phyloP scores from a whole-genome alignment of 2,329 filamentous ascomycete genomes.

The Nigrospora sphaerica region DNA sequence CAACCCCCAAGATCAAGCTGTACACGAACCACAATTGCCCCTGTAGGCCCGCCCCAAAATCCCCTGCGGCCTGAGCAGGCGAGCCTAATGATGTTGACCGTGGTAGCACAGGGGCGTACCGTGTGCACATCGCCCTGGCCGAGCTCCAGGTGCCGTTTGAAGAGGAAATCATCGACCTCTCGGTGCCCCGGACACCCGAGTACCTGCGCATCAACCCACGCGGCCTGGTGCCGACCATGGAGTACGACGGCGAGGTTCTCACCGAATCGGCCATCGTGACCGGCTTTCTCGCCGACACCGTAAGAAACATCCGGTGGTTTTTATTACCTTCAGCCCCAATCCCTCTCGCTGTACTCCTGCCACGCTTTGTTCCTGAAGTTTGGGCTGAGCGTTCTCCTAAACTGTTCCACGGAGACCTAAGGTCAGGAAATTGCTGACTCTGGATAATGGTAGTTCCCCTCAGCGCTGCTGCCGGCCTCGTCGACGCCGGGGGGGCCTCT shows the following conservation, averaged over 20 bases:
- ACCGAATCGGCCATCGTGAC: slow-evolving; percentile 6
- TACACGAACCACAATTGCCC: slow-evolving; percentile 7
- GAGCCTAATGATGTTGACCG: neutral
- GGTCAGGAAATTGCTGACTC: no score
- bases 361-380: no score
- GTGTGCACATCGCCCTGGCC: slow-evolving; percentile 5
- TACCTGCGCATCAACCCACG: slow-evolving; percentile 6
- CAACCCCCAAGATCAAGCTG: slow-evolving; percentile 5
- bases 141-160: slow-evolving; percentile 5
- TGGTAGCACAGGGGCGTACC: slow-evolving; percentile 4
- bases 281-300: slow-evolving; percentile 5
- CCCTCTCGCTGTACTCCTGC: no score
- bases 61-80: neutral
- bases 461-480: slow-evolving; percentile 2
- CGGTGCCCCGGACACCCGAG: slow-evolving; percentile 1
- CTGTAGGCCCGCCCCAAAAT: neutral
- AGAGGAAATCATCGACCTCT: slow-evolving; percentile 5
- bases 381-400: no score
- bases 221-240: slow-evolving; percentile 4
- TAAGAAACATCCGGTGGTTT: no score
- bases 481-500: slow-evolving; percentile 1
- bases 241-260: slow-evolving; percentile 3
- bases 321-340: no score
- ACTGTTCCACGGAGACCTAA: no score
- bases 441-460: no score